Evolutionary conservation across 2,329 filamentous ascomycete species (phyloP), one percentile per base, ranked within the genome.

Genomic region (Aspergillus tamarii): DNA sequence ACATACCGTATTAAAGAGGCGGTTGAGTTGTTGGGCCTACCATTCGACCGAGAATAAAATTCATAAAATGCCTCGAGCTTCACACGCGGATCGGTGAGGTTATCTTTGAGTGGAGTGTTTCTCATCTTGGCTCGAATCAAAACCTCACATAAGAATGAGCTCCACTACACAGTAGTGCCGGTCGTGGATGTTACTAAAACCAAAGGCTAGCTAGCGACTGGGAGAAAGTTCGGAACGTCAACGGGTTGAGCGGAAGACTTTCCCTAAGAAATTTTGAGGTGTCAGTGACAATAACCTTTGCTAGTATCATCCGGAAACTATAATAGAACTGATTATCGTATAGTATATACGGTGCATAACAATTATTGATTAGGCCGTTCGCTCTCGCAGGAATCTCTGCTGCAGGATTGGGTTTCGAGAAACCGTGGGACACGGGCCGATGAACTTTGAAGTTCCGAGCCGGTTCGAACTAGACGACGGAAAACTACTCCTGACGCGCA

Each of bases 21-120:
- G 2, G 9, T 52, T 34, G 48, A n/a, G 48, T 39, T 55, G 52
- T 30, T 50, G 57, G 45, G 28, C n/a, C 16, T 23, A 9, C 50
- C 30, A 52, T 41, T 48, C 26, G 48, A 62, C 55, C 54, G 32
- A 65, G 28, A 41, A 48, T 19, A 60, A 54, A 65, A 63, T 60
- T 46, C 63, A 48, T 14, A 60, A 54, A 65, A 63, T 63, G 53
- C 63, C 59, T 65, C 57, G 63, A 63, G 52, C 55, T 39, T 56
- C 55, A 64, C 55, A 36, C 34, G 50, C 53, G 50, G 21, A 53
- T 57, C 57, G 60, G 63, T 63, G 60, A 60, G 46, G 46, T 59
- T 53, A 39, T 34, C 45, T 48, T 41, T 65, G 63, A 60, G 55
- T 64, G 55, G 61, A 59, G 16, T 59, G 59, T 64, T 60, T 57